Evolutionary conservation across 495 filamentous ascomycete genomes (phyloP), one percentile per base, ranked within the genome.

Genomic region (Penicillium egyptiacum): DNA sequence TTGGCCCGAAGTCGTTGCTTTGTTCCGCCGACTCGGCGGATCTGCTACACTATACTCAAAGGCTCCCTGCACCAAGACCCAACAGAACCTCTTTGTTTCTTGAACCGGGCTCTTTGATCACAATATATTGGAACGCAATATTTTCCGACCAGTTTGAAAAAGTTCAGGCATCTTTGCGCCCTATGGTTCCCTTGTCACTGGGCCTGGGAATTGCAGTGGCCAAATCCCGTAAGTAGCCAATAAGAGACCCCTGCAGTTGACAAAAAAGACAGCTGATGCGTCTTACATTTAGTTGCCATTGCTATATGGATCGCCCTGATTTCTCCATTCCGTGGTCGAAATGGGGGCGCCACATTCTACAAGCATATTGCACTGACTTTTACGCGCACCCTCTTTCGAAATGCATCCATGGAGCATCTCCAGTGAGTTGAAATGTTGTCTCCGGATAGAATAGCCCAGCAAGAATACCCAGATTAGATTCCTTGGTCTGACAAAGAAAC

Each of bases 171-270:
- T 33, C 35, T 8, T 39, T 5, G 22, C 11, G 1, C 25, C 23
- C 14, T 0, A 47, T 30, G 44, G 25, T 8, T 47, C 6, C 44
- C n/a, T 47, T 22, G 44, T 4, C 6, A 3, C 17, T 47, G 16
- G 44, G 25, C 2, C 25, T 47, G 3, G 44, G 44, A 6, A 28
- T 47, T 47, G 44, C 44, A 17, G 44, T 30, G 23, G 16, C 12
- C 23, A 46, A 46, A 46, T n/a, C 44, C n/a, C 9, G 44, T 46
- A 17, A 30, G 44, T 46, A 28, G 44, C 44, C 23, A 46, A 46
- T 28, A 5, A 46, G 16, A 46, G 14, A 14, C 16, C 12, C 14
- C 12, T 9, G 23, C 2, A 26, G 2, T 28, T 17, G 14, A 28
- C 23, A 17, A 28, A 28, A 0, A 9, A 12, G 20, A 46, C 7